These are phyloP conservation scores for Bremia lactucae DNA, from an alignment of 352 stramenopile species.

Conservation along the genomic window DNA sequence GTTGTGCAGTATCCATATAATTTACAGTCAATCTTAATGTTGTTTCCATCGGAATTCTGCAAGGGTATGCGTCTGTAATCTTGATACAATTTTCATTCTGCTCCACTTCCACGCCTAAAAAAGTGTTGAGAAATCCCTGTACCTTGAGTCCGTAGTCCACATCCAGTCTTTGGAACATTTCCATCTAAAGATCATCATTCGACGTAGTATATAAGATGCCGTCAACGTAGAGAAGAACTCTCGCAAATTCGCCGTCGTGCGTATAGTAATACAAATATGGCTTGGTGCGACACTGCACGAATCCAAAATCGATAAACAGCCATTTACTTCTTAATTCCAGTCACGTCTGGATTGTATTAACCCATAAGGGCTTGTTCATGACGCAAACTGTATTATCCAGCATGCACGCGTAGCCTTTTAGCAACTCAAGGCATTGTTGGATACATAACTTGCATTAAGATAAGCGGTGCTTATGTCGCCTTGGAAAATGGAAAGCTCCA, in stretches of 20 bases:
- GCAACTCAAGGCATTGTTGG: no score
- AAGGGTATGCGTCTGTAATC: no score
- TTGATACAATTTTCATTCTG: background rate
- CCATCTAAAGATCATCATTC: background rate
- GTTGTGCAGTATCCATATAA: no score
- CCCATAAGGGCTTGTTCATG: background rate
- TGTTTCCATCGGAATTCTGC: no score
- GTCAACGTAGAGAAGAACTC: background rate
- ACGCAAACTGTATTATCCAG: background rate
- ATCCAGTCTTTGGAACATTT: background rate
- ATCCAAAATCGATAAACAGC: background rate
- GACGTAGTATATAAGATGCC: background rate
- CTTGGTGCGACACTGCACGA: background rate
- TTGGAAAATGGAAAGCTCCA: background rate
- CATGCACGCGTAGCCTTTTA: background rate
- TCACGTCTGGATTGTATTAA: background rate
- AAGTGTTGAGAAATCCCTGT: background rate
- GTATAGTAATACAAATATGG: background rate
- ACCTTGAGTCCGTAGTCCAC: background rate
- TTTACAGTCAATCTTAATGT: no score
- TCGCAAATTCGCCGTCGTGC: background rate
- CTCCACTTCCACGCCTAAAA: no score
- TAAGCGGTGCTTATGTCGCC: conserved; percentile 1
- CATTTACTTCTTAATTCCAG: background rate
- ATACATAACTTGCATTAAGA: no score